These are phyloP conservation scores for Aspergillus japonicus DNA, from an alignment of 2,329 filamentous ascomycete genomes.

Conservation along the genomic window DNA sequence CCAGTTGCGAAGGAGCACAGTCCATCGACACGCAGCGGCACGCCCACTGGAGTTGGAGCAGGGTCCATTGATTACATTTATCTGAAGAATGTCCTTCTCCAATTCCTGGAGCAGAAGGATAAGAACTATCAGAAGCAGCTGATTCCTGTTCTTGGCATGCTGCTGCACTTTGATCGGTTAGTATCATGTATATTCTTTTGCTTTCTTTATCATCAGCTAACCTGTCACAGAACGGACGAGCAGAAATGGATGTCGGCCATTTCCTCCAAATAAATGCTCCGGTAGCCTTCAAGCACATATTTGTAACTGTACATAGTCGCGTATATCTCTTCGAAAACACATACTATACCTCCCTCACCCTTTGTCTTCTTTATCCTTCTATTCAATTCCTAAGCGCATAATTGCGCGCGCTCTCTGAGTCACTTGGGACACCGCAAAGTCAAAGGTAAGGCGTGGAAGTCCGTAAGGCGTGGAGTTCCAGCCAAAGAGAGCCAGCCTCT, in stretches of 20 bases:
- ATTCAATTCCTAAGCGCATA: neutral
- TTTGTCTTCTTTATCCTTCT: neutral
- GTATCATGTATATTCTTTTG: constrained; percentile 22
- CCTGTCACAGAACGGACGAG: constrained; percentile 62
- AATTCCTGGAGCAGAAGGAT: constrained; percentile 66
- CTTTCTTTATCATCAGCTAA: constrained; percentile 14
- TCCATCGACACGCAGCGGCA: constrained; percentile 36
- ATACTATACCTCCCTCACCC: neutral
- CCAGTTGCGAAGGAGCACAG: constrained; percentile 44
- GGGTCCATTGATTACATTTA: constrained; percentile 60
- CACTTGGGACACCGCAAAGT: neutral
- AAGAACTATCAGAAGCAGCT: constrained; percentile 67
- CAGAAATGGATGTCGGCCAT: constrained; percentile 84
- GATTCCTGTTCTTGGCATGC: constrained; percentile 64
- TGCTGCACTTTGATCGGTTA: constrained; percentile 64
- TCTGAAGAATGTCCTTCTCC: constrained; percentile 64
- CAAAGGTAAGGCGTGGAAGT: neutral
- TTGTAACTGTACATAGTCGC: constrained; percentile 19
- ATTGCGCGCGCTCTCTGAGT: neutral
- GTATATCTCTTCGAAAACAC: constrained; percentile 7
- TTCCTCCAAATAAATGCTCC: constrained; percentile 44
- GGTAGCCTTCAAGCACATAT: constrained; percentile 3
- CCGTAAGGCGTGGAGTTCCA: constrained; percentile 5
- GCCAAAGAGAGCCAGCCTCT: neutral
- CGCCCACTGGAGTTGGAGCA: constrained; percentile 32